phyloP scores from a whole-genome alignment of 257 asterid genomes.

The Lycium barbarum region DNA sequence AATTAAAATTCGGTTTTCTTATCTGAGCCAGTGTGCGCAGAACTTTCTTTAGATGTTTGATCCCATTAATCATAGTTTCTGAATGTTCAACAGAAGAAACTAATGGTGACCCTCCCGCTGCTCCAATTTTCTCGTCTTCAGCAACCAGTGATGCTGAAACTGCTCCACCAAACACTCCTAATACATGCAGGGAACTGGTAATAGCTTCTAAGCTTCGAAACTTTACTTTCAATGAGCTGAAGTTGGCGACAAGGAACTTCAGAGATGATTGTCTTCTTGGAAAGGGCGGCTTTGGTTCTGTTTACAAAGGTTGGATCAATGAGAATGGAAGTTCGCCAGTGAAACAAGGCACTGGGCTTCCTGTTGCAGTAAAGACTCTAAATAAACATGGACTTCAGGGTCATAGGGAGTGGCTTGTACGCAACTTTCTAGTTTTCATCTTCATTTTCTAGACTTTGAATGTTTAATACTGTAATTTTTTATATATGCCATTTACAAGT shows the following conservation, averaged over 20 bases:
- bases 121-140: conserved; percentile 65
- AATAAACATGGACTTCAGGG: conserved; percentile 92
- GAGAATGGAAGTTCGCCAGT: conserved; percentile 69
- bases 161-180: conserved; percentile 61
- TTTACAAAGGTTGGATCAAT: conserved; percentile 87
- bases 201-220: conserved; percentile 83
- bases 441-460: neutral
- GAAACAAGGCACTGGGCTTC: conserved; percentile 74
- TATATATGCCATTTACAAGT: conserved; percentile 20
- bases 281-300: conserved; percentile 93
- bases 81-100: conserved; percentile 59
- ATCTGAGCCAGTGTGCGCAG: neutral
- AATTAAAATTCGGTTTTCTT: neutral
- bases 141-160: conserved; percentile 66
- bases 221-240: conserved; percentile 69
- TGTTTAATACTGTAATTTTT: neutral
- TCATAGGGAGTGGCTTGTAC: conserved; percentile 92
- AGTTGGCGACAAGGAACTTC: conserved; percentile 74
- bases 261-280: conserved; percentile 81
- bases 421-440: conserved; percentile 9
- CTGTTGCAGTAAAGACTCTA: conserved; percentile 88
- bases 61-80: neutral
- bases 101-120: conserved; percentile 66
- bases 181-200: conserved; percentile 54
- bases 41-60: too few relatives aligned